Base-by-base conservation (phyloP, 345 rosid genomes). In the Iberis pinnata region DNA sequence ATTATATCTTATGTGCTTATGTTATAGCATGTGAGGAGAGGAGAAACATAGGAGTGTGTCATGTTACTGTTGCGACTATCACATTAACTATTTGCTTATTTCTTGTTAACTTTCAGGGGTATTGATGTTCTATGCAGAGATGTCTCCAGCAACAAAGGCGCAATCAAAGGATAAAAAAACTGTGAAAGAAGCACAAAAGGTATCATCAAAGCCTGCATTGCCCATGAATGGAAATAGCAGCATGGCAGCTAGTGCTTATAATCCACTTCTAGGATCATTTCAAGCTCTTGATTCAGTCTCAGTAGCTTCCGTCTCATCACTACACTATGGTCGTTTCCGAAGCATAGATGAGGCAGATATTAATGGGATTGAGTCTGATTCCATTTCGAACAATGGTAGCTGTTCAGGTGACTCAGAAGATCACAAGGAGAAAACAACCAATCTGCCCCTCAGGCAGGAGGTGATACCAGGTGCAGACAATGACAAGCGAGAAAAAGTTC, bases 361-460 rank as follows among this genome's bases (percentile, higher is more conserved):
- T 54, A 76, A 80, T 48, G 52, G 83, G 65, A 49, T 70, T 15
- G 95, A 85, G 58, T 83, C 73, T 70, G 97, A 88, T 76, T 76
- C 85, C 17, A 62, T 85, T 46, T 88, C 97, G 7, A 88, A 88
- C 38, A 88, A 80, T 18, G 92, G 76, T 70, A 88, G 97, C 77
- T 85, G 92, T 73, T 88, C 97, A 8, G 89, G 97, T 22, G 97
- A 88, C 60, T 88, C 97, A 0, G 97, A 88, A 79, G 95, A 88
- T 49, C 95, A 79, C n/a, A 81, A 88, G 73, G 87, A 88, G 40
- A 85, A 78, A 66, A 22, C 65, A 16, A 63, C 74, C 6, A 75
- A 63, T 70, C 59, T 54, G 38, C 55, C 84, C 47, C 45, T 39
- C 29, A 76, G 68, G 39, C 92, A 48, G 49, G 95, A 85, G 58